Conservation (phyloP, 257 asterid genomes). For the Prunella vulgaris region DNA sequence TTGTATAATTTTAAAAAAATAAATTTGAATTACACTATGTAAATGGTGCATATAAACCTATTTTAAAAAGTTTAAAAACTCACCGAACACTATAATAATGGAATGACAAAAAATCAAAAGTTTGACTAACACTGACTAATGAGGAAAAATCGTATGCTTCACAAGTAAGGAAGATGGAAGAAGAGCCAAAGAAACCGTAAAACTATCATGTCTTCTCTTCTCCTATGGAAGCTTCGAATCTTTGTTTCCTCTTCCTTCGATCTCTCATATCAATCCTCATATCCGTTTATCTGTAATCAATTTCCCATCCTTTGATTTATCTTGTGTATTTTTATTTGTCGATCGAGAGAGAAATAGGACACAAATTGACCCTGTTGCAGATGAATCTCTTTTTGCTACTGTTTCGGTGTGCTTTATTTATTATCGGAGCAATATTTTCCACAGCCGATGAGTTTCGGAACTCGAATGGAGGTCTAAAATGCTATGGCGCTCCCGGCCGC, state of each 20-base stretch:
- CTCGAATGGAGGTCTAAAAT: slow-evolving; percentile 20
- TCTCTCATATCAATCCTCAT: slow-evolving; percentile 24
- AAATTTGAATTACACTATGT: too few species aligned
- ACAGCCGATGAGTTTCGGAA: slow-evolving; percentile 25
- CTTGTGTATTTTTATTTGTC: neutral
- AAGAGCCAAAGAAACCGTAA: slow-evolving; percentile 7
- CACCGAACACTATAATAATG: too few species aligned
- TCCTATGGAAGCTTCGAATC: slow-evolving; percentile 45
- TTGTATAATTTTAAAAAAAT: too few species aligned
- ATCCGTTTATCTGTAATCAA: slow-evolving; percentile 3
- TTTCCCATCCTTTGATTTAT: neutral
- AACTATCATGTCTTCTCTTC: neutral
- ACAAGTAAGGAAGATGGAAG: neutral
- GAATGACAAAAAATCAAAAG: too few species aligned
- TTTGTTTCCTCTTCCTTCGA: slow-evolving; percentile 25
- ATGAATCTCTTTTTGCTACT: slow-evolving; percentile 39
- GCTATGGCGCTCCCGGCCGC: slow-evolving; percentile 41
- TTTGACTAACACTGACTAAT: too few species aligned
- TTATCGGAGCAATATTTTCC: slow-evolving; percentile 18
- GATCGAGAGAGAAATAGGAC: neutral
- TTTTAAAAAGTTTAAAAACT: too few species aligned
- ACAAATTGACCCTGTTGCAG: slow-evolving; percentile 4
- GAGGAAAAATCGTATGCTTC: too few species aligned
- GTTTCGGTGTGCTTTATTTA: slow-evolving; percentile 12
- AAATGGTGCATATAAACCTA: too few species aligned